These are phyloP conservation scores for Myrica gale DNA, from an alignment of 306 rosid genomes.

Conservation along the genomic window DNA sequence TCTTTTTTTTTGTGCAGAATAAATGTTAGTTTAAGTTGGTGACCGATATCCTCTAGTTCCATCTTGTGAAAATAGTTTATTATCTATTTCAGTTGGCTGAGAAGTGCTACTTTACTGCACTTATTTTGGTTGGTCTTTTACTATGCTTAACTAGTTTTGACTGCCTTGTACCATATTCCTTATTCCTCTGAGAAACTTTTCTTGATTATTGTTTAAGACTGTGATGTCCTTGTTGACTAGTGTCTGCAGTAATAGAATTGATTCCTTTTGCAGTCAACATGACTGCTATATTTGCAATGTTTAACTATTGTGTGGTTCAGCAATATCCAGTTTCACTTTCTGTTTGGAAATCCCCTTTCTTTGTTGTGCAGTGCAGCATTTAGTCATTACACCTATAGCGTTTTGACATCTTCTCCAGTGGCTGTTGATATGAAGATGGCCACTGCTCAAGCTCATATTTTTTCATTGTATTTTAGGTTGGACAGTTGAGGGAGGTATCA, in stretches of 20 bases:
- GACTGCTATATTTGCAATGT: background rate
- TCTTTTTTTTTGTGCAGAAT: conserved; percentile 7
- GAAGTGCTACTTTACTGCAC: background rate
- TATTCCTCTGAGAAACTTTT: background rate
- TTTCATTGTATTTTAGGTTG: conserved; percentile 51
- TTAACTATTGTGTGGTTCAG: conserved; percentile 9
- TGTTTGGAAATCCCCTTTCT: background rate
- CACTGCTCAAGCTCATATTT: conserved; percentile 12
- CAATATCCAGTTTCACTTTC: background rate
- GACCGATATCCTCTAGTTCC: conserved; percentile 5
- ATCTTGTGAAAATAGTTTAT: background rate
- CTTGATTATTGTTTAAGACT: background rate
- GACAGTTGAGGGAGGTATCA: conserved; percentile 71
- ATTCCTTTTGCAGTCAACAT: background rate
- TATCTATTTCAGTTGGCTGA: conserved; percentile 7
- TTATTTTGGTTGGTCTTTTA: background rate
- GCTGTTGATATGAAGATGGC: conserved; percentile 19
- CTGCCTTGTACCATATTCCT: background rate
- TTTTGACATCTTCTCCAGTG: background rate
- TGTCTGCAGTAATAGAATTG: background rate
- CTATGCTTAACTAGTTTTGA: conserved; percentile 5
- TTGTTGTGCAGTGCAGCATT: background rate
- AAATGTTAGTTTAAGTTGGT: conserved; percentile 15
- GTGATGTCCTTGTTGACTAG: background rate
- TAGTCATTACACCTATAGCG: background rate